A percentile compares a stretch with the other conserved stretches of the same genome.
Evolutionary conservation across 106 monocot genomes (phyloP).

Genomic region (Acanthochlamys bracteata): DNA sequence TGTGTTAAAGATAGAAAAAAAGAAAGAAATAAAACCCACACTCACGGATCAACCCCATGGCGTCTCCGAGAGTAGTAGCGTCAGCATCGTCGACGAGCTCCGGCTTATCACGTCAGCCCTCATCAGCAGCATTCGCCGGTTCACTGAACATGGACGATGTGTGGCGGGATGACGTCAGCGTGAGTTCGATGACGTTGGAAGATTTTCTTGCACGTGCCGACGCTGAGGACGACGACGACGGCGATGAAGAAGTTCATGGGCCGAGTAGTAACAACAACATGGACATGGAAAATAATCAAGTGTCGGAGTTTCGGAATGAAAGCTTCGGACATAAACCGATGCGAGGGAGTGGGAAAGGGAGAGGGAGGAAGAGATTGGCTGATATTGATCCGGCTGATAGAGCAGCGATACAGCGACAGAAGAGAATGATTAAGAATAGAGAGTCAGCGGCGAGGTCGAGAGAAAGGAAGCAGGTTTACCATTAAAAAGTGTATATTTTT

Average conservation of each 20-base stretch:
- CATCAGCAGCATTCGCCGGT: constrained; percentile 25
- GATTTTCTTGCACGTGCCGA: constrained; percentile 32
- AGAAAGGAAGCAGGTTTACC: constrained; percentile 75
- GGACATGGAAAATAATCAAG: constrained; percentile 1
- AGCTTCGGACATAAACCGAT: neutral
- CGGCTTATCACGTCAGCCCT: constrained; percentile 18
- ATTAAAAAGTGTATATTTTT: no score
- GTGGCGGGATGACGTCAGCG: constrained; percentile 16
- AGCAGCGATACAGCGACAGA: constrained; percentile 62
- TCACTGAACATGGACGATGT: constrained; percentile 58
- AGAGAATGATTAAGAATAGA: constrained; percentile 88
- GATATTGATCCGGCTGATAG: constrained; percentile 39
- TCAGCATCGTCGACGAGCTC: constrained; percentile 33
- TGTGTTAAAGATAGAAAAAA: no score
- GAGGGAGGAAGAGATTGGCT: constrained; percentile 32
- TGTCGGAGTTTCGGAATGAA: constrained; percentile 6
- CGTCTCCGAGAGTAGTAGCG: constrained; percentile 41
- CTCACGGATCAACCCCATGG: no score
- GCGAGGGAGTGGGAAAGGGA: constrained; percentile 9
- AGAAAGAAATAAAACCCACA: no score
- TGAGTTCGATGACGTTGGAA: constrained; percentile 52
- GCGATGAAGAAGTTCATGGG: constrained; percentile 3
- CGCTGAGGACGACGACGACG: constrained; percentile 24
- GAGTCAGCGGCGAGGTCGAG: constrained; percentile 86
- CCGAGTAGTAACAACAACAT: constrained; percentile 9